phyloP scores from a whole-genome alignment of 345 rosid species.

The Cardiospermum halicacabum region DNA sequence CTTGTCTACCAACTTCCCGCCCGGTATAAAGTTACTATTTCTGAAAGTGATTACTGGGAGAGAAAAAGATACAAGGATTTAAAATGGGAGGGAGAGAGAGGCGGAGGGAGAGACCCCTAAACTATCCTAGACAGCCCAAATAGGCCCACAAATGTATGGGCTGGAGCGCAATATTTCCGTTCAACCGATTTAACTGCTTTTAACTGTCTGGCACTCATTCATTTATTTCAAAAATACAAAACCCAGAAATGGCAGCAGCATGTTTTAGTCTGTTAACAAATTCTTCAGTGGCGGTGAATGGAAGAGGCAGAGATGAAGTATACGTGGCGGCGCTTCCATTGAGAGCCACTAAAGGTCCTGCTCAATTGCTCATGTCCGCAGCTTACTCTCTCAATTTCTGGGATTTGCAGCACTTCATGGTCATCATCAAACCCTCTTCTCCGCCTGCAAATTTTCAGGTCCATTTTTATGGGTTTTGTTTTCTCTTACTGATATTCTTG shows the following conservation, averaged over 20 bases:
- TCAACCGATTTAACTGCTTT: not conserved
- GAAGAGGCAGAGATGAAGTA: slow-evolving; percentile 38
- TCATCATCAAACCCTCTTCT: slow-evolving; percentile 40
- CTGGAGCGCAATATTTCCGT: no score
- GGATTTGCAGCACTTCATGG: slow-evolving; percentile 63
- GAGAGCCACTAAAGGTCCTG: slow-evolving; percentile 50
- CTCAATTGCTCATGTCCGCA: slow-evolving; percentile 50
- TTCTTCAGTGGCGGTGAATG: slow-evolving; percentile 12
- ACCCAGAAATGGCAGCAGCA: slow-evolving; percentile 26
- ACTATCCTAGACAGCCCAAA: no score
- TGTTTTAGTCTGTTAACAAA: slow-evolving; percentile 19
- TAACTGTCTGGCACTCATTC: not conserved
- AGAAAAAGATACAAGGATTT: no score
- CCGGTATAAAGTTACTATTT: no score
- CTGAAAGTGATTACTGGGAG: no score
- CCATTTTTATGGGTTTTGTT: not conserved
- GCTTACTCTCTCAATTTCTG: slow-evolving; percentile 51
- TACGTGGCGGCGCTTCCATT: slow-evolving; percentile 61
- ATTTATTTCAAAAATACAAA: not conserved
- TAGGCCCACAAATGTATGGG: no score
- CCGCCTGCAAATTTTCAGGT: slow-evolving; percentile 42
- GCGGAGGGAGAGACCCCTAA: no score
- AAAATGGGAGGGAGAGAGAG: no score
- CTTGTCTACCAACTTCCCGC: no score
- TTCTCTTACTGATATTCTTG: not conserved